These are phyloP conservation scores for Sparassis latifolia DNA, from an alignment of 1,284 basidiomycete species.

Conservation along the genomic window DNA sequence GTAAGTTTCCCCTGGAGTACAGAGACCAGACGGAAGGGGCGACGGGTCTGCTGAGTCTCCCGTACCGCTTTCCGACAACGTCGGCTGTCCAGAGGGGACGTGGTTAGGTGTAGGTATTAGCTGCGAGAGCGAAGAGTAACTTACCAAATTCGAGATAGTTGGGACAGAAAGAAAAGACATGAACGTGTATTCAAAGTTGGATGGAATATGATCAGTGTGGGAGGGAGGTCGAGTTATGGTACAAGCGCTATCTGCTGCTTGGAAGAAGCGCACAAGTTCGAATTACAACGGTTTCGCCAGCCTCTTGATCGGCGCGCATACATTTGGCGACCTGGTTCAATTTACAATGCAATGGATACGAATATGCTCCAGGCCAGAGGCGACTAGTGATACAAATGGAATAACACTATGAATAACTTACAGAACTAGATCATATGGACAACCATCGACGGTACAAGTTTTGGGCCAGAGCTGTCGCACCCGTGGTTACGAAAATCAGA, in stretches of 20 bases:
- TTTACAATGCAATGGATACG: too few species aligned
- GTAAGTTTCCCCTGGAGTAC: constrained; percentile 1
- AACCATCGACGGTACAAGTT: constrained; percentile 65
- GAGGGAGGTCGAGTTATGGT: too few species aligned
- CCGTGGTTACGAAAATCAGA: constrained; percentile 74
- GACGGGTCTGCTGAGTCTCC: neutral
- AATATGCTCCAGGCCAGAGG: too few species aligned
- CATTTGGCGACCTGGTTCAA: too few species aligned
- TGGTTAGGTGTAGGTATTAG: neutral
- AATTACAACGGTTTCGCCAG: too few species aligned
- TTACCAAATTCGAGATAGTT: neutral
- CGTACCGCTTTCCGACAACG: neutral
- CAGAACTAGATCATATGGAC: constrained; percentile 33
- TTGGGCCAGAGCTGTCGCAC: constrained; percentile 62
- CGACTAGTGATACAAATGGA: too few species aligned
- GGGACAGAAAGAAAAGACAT: constrained; percentile 17
- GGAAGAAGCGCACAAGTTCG: too few species aligned
- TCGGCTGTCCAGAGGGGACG: neutral
- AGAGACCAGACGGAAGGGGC: constrained; percentile 1
- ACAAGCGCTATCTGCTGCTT: too few species aligned
- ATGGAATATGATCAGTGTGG: too few species aligned
- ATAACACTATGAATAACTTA: too few species aligned
- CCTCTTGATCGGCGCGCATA: too few species aligned
- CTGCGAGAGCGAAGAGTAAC: neutral
- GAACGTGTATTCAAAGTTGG: too few species aligned